Evolutionary conservation across 208 protist genomes (phyloP).

Genomic region (Leishmania braziliensis): DNA sequence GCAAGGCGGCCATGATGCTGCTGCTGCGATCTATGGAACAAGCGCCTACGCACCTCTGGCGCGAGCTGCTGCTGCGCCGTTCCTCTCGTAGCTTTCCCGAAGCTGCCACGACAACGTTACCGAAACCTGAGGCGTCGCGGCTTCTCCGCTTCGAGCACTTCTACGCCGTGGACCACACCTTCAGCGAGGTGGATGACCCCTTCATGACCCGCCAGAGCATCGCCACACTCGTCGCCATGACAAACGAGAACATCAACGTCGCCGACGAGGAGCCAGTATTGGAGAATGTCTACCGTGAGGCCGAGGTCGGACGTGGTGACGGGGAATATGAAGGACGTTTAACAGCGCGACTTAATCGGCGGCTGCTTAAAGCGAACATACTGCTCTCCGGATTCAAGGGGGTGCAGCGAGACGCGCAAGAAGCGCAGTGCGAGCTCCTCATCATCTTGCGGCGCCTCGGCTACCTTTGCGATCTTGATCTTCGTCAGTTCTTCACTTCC

Average conservation of each 20-base stretch:
- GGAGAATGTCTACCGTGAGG: constrained; percentile 35
- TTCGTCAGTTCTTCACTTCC: not conserved
- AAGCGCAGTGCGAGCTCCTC: constrained; percentile 72
- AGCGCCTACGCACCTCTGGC: constrained; percentile 37
- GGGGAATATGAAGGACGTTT: constrained; percentile 9
- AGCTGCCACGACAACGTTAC: not conserved
- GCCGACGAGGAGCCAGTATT: constrained; percentile 22
- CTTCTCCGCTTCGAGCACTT: constrained; percentile 64
- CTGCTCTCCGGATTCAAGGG: constrained; percentile 58
- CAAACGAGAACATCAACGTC: constrained; percentile 26
- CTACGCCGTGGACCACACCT: constrained; percentile 52
- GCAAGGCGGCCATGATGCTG: constrained; percentile 40
- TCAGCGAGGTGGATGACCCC: constrained; percentile 51
- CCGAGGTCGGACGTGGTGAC: constrained; percentile 15
- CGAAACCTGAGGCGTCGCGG: constrained; percentile 14
- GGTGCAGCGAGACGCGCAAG: constrained; percentile 32
- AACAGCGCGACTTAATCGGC: constrained; percentile 25
- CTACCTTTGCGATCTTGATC: constrained; percentile 76
- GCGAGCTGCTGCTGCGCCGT: constrained; percentile 35
- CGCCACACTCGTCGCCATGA: constrained; percentile 33
- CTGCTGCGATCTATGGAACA: constrained; percentile 40
- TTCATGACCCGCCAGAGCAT: constrained; percentile 40
- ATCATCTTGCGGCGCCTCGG: constrained; percentile 59
- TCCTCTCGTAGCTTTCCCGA: not conserved
- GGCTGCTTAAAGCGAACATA: constrained; percentile 41